Conservation (phyloP, 2,329 filamentous ascomycete genomes). For the Aspergillus sojae region DNA sequence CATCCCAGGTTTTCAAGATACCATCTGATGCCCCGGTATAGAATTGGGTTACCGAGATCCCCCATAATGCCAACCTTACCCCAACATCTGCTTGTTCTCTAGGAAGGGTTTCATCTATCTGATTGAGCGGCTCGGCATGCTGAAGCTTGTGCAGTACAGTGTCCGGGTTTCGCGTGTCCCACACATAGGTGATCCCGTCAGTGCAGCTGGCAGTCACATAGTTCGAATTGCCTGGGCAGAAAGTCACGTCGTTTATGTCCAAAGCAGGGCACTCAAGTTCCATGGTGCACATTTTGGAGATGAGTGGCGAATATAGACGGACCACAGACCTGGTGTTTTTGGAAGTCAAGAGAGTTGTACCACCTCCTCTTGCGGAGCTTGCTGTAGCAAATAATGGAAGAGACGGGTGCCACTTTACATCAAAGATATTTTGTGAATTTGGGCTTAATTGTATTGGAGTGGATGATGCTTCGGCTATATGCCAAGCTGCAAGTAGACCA, state of each 20-base stretch:
- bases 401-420: conserved; percentile 59
- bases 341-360: conserved; percentile 28
- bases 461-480: conserved; percentile 44
- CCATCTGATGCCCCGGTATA: conserved; percentile 66
- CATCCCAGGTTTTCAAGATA: conserved; percentile 62
- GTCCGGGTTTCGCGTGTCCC: conserved; percentile 56
- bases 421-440: conserved; percentile 59
- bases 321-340: conserved; percentile 51
- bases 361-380: conserved; percentile 41
- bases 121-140: conserved; percentile 56
- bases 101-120: conserved; percentile 41
- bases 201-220: conserved; percentile 63
- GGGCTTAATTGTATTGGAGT: conserved; percentile 45
- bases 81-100: conserved; percentile 60
- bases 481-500: conserved; percentile 60
- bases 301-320: conserved; percentile 53
- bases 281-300: conserved; percentile 37
- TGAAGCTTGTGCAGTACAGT: conserved; percentile 51
- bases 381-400: conserved; percentile 57
- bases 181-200: conserved; percentile 61
- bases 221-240: conserved; percentile 48
- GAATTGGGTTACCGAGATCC: conserved; percentile 52
- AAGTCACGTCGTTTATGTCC: conserved; percentile 64
- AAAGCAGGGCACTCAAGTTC: conserved; percentile 60
- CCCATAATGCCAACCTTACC: conserved; percentile 62